Evolutionary conservation across 1,139 yeast species (phyloP).

Genomic region (Debaryomyces nepalensis): DNA sequence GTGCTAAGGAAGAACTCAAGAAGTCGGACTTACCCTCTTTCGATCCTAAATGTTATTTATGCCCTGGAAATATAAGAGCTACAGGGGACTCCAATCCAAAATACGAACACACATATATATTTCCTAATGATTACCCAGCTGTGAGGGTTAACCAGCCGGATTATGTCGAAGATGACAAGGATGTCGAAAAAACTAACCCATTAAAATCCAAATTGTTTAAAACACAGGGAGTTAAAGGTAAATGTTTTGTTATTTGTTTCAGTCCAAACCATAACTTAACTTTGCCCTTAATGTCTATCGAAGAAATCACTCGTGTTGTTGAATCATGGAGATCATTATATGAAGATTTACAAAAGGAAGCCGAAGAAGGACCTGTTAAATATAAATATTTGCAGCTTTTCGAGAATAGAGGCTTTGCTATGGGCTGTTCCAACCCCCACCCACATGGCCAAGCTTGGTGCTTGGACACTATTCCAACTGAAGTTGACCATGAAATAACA

Average conservation of each 20-base stretch:
- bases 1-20: slow-evolving; percentile 62
- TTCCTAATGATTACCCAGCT: slow-evolving; percentile 74
- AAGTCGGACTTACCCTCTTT: slow-evolving; percentile 53
- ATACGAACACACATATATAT: slow-evolving; percentile 61
- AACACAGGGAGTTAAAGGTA: slow-evolving; percentile 67
- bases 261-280: slow-evolving; percentile 73
- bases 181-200: slow-evolving; percentile 22
- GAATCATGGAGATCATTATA: slow-evolving; percentile 65
- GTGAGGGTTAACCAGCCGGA: slow-evolving; percentile 64
- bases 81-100: slow-evolving; percentile 66
- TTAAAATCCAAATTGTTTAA: slow-evolving; percentile 52
- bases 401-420: slow-evolving; percentile 78
- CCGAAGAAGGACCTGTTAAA: slow-evolving; percentile 47
- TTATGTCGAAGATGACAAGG: slow-evolving; percentile 25
- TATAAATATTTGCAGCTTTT: slow-evolving; percentile 70
- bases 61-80: slow-evolving; percentile 75
- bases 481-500: slow-evolving; percentile 62
- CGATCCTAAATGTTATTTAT: slow-evolving; percentile 71
- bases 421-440: slow-evolving; percentile 86
- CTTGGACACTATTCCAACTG: slow-evolving; percentile 67
- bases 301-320: slow-evolving; percentile 53
- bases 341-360: slow-evolving; percentile 40
- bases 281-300: slow-evolving; percentile 60
- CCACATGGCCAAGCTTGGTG: slow-evolving; percentile 87
- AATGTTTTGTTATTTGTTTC: slow-evolving; percentile 74